Conservation (phyloP, 1,284 basidiomycete species). For the Meira miltonrushii region DNA sequence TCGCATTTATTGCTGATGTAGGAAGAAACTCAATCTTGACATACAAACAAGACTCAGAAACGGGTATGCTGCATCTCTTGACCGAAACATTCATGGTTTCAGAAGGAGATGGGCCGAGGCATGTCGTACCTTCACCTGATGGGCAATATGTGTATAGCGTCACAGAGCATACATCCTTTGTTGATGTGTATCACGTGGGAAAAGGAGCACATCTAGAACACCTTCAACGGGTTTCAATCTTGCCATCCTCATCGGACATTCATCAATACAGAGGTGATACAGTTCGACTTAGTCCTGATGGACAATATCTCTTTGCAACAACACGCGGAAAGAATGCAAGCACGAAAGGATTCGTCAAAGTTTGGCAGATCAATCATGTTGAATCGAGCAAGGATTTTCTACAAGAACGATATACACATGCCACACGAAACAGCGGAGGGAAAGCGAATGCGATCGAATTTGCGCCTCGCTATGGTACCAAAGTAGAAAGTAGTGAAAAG, state of each 20-base stretch:
- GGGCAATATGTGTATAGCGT: constrained; percentile 32
- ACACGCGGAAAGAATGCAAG: constrained; percentile 31
- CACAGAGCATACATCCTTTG: constrained; percentile 41
- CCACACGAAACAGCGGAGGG: constrained; percentile 38
- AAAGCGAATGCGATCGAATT: constrained; percentile 49
- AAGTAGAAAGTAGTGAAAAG: not conserved
- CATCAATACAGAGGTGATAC: constrained; percentile 41
- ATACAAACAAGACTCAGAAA: constrained; percentile 17
- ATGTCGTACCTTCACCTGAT: constrained; percentile 33
- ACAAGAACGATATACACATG: constrained; percentile 3
- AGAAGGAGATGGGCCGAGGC: constrained; percentile 39
- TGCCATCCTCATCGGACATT: constrained; percentile 9
- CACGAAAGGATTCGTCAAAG: constrained; percentile 23
- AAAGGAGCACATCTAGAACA: constrained; percentile 1
- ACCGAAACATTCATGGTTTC: constrained; percentile 17
- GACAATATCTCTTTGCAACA: constrained; percentile 29
- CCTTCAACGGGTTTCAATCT: constrained; percentile 17
- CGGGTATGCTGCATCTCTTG: constrained; percentile 18
- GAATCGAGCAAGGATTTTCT: not conserved
- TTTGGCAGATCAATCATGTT: constrained; percentile 18
- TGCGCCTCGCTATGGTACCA: constrained; percentile 13
- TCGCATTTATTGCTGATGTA: constrained; percentile 41
- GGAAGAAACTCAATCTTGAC: constrained; percentile 40
- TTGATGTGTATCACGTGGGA: constrained; percentile 22
- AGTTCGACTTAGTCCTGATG: constrained; percentile 34